Evolutionary conservation across 345 rosid species (phyloP).

Genomic region (Moringa oleifera): DNA sequence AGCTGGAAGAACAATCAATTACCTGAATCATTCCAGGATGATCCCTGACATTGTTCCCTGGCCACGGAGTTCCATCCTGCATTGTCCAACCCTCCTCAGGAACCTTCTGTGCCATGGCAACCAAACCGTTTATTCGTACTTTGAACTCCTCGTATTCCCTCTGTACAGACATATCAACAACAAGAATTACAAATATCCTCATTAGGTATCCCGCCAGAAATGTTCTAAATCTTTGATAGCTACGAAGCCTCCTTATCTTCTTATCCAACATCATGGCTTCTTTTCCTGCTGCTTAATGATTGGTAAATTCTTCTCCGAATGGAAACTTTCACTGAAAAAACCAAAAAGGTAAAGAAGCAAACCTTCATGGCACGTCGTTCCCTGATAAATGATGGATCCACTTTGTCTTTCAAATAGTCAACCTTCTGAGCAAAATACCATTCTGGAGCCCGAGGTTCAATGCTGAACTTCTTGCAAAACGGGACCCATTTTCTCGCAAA

Average conservation of each 20-base stretch:
- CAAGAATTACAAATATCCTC: no score
- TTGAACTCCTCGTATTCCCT: constrained; percentile 89
- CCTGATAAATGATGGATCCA: constrained; percentile 59
- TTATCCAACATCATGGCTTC: no score
- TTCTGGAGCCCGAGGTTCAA: constrained; percentile 94
- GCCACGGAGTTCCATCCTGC: constrained; percentile 97
- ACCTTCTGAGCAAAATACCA: constrained; percentile 78
- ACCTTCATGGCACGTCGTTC: constrained; percentile 92
- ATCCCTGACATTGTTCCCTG: constrained; percentile 83
- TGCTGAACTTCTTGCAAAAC: constrained; percentile 67
- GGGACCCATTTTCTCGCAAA: constrained; percentile 95
- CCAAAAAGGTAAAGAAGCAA: constrained; percentile 15
- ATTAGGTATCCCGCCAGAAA: no score
- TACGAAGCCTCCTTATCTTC: no score
- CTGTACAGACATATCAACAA: constrained; percentile 22
- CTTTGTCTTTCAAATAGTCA: constrained; percentile 73
- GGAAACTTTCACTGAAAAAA: no score
- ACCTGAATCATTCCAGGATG: constrained; percentile 99
- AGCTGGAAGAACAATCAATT: constrained; percentile 11
- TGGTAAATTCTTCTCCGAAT: no score
- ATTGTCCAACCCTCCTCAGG: constrained; percentile 98
- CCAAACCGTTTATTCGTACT: constrained; percentile 70
- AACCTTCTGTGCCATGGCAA: constrained; percentile 77
- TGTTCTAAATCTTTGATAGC: no score
- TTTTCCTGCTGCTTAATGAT: no score